These are phyloP conservation scores for Vitis labrusca DNA, from an alignment of 164 flowering plant species.

Conservation along the genomic window DNA sequence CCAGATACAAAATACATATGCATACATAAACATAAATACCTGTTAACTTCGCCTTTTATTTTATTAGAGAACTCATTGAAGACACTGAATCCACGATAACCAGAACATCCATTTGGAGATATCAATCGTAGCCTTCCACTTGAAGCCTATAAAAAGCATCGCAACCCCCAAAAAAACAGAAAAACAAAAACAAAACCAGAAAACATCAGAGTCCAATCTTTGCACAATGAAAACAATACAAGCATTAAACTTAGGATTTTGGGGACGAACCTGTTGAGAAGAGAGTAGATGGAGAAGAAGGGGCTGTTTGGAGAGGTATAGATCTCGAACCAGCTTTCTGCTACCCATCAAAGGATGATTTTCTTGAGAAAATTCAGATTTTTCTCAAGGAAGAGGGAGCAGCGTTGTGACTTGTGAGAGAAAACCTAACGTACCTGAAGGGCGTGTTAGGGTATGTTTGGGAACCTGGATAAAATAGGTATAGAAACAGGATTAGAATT, in stretches of 20 bases:
- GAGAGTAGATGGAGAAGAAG: conserved; percentile 20
- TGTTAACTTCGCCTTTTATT: conserved; percentile 47
- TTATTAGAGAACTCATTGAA: conserved; percentile 80
- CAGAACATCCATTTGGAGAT: conserved; percentile 28
- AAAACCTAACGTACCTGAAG: no score
- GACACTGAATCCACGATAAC: conserved; percentile 61
- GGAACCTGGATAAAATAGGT: no score
- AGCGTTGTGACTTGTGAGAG: no score
- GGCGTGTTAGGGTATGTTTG: no score
- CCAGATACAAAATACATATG: no score
- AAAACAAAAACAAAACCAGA: no score
- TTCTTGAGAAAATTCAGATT: conserved; percentile 1
- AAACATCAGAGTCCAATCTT: background rate
- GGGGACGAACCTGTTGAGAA: conserved; percentile 33
- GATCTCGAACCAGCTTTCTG: conserved; percentile 69
- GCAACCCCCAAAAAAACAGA: background rate
- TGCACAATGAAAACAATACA: background rate
- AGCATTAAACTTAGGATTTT: background rate
- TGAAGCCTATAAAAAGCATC: conserved; percentile 17
- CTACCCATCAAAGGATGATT: conserved; percentile 42
- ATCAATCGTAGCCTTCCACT: conserved; percentile 28
- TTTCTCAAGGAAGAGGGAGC: no score
- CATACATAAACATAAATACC: conserved; percentile 5
- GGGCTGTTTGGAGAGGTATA: conserved; percentile 39
- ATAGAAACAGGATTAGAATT: no score